Conservation (phyloP, 352 stramenopile genomes). For the Pythium scleroteichum region DNA sequence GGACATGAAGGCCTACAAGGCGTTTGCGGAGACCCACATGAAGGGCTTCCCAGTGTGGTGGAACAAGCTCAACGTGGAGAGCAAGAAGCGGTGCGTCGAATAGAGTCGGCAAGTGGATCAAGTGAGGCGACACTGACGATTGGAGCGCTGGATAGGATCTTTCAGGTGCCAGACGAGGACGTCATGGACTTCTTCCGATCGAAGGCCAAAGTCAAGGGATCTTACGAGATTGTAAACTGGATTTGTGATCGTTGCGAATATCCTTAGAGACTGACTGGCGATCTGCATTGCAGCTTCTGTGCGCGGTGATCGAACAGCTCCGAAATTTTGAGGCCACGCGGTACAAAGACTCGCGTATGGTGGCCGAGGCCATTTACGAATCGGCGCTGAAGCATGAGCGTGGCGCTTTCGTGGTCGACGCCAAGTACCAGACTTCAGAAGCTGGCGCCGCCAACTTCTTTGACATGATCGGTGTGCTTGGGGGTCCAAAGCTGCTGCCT, state of each 20-base stretch:
- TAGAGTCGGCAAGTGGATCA: not conserved
- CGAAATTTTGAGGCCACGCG: conserved; percentile 90
- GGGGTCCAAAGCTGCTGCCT: conserved; percentile 61
- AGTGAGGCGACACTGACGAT: not conserved
- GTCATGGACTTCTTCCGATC: conserved; percentile 79
- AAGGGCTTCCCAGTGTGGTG: conserved; percentile 67
- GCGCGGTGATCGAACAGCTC: conserved; percentile 91
- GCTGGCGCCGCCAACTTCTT: conserved; percentile 51
- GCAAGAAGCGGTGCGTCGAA: conserved; percentile 40
- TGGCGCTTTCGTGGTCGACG: conserved; percentile 55
- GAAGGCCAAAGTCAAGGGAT: conserved; percentile 88
- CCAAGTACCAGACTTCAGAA: conserved; percentile 40
- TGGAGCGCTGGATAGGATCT: conserved; percentile 41
- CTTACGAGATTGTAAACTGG: conserved; percentile 77
- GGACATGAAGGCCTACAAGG: conserved; percentile 65
- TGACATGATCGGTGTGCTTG: conserved; percentile 59
- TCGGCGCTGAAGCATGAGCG: conserved; percentile 42
- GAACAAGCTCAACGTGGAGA: conserved; percentile 40
- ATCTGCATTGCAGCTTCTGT: conserved; percentile 45
- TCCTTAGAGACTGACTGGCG: not conserved
- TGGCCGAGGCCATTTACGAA: conserved; percentile 74
- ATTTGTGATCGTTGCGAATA: too few relatives aligned
- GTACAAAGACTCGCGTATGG: conserved; percentile 86
- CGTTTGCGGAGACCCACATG: conserved; percentile 67
- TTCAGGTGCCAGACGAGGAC: conserved; percentile 87